Conservation (phyloP, 305 asterid genomes). For the Fraxinus paxiana region DNA sequence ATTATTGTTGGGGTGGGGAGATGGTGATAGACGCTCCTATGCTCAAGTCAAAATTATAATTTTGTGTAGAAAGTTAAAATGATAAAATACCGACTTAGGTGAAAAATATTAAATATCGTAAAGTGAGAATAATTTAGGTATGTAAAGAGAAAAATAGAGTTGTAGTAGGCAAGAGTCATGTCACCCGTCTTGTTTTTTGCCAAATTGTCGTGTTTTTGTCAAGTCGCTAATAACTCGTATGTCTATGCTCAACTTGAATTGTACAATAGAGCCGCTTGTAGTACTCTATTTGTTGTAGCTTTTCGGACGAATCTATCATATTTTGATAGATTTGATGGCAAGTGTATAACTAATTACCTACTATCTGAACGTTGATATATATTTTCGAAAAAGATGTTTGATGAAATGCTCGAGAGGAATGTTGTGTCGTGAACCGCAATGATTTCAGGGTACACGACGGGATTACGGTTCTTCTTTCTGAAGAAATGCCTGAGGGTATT, state of each 20-base stretch:
- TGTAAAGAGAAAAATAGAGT: not conserved
- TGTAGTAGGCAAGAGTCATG: not conserved
- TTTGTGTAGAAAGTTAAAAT: not conserved
- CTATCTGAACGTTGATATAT: too few relatives aligned
- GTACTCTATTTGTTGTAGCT: too few relatives aligned
- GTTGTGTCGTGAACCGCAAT: too few relatives aligned
- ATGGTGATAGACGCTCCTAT: not conserved
- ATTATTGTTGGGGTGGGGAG: not conserved
- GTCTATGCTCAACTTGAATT: not conserved
- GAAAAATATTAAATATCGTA: not conserved
- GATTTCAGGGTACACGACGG: slow-evolving; percentile 63
- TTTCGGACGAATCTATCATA: too few relatives aligned
- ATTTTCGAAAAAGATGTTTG: too few relatives aligned
- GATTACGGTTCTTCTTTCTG: slow-evolving; percentile 58
- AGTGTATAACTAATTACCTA: too few relatives aligned
- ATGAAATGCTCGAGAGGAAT: too few relatives aligned
- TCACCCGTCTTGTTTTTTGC: not conserved
- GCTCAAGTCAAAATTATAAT: not conserved
- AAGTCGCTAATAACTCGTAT: not conserved
- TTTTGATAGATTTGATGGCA: too few relatives aligned
- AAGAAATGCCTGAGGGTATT: slow-evolving; percentile 46
- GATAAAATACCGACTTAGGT: not conserved
- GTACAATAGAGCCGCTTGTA: too few relatives aligned
- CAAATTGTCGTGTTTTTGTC: not conserved
- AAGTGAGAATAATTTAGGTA: not conserved